Percentiles rank a stretch among this genome's conserved stretches.
Evolutionary conservation across 2,329 filamentous ascomycete genomes (phyloP).

Genomic region (Metarhizium brunneum): DNA sequence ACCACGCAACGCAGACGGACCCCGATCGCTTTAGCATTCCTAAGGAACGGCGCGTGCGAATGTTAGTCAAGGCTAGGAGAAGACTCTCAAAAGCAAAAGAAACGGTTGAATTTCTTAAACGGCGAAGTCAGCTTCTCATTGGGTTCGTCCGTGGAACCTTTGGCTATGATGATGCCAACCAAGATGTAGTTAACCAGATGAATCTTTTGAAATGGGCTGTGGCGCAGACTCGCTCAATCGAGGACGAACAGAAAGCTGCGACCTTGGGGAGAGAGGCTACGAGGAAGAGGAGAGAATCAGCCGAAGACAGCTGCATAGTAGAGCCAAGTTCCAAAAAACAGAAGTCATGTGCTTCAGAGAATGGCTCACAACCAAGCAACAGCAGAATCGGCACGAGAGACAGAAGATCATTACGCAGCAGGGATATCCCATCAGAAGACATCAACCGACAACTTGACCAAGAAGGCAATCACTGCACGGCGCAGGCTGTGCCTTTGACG

Average conservation of each 20-base stretch:
- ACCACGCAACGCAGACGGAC: conserved; percentile 2
- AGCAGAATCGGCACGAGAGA: no score
- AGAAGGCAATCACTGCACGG: no score
- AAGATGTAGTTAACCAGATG: conserved; percentile 9
- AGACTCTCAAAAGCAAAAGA: background rate
- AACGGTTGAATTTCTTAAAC: background rate
- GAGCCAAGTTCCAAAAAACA: no score
- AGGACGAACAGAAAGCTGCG: conserved; percentile 9
- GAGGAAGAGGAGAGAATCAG: no score
- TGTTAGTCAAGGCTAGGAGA: background rate
- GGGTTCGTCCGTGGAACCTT: conserved; percentile 4
- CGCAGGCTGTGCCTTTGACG: no score
- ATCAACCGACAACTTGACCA: no score
- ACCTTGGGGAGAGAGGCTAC: no score
- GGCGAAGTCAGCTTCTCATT: background rate
- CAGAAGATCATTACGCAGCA: background rate
- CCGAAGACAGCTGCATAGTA: no score
- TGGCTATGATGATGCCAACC: conserved; percentile 5
- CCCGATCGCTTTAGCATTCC: background rate
- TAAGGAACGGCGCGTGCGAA: background rate
- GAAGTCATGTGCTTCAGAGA: no score
- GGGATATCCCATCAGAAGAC: background rate
- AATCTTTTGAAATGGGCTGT: conserved; percentile 16
- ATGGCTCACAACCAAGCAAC: no score
- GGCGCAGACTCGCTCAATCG: conserved; percentile 3